Evolutionary conservation across 2,329 filamentous ascomycete species (phyloP).

Genomic region (Fusarium decemcellulare): DNA sequence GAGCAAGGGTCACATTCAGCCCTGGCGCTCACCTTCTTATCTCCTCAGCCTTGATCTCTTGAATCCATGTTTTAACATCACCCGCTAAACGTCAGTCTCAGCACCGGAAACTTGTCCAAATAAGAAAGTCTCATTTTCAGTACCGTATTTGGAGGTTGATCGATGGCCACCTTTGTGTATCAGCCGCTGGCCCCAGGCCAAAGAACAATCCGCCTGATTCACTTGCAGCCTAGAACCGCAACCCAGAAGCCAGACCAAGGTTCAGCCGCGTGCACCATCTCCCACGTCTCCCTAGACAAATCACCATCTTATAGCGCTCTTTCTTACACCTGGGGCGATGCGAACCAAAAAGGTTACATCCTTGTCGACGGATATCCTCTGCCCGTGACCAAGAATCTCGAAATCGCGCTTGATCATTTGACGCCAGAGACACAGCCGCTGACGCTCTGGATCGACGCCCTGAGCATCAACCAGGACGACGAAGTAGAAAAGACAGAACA

Average conservation of each 20-base stretch:
- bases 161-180: neutral
- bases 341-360: neutral
- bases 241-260: neutral
- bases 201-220: neutral
- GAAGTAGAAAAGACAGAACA: neutral
- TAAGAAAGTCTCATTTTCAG: no score
- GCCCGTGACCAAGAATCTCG: neutral
- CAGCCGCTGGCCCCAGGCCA: neutral
- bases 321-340: slow-evolving; percentile 2
- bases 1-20: no score
- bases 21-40: no score
- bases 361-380: neutral
- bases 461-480: neutral
- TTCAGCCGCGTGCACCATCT: neutral
- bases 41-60: no score
- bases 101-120: no score
- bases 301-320: neutral
- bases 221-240: neutral
- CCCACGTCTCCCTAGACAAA: neutral
- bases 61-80: no score
- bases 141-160: no score
- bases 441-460: slow-evolving; percentile 1
- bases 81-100: no score
- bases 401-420: neutral
- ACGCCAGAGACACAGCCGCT: neutral